phyloP scores from a whole-genome alignment of 148 eudicot species.

The Silene conica region DNA sequence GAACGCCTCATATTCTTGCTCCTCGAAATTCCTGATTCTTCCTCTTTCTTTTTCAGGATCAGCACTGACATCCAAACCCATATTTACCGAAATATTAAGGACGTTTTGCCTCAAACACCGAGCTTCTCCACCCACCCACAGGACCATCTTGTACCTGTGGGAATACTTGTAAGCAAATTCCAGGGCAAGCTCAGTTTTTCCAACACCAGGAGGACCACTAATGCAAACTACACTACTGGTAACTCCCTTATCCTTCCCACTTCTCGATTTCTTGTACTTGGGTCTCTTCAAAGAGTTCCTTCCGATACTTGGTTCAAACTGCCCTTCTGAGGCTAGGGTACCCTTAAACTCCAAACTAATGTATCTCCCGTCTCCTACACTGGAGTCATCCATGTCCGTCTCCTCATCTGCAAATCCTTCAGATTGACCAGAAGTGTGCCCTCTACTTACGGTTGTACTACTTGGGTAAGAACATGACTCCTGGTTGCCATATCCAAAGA shows the following conservation, averaged over 20 bases:
- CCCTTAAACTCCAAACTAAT: conserved; percentile 63
- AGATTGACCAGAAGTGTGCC: conserved; percentile 47
- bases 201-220: conserved; percentile 60
- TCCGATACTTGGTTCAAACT: conserved; percentile 52
- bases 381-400: conserved; percentile 42
- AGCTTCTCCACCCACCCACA: conserved; percentile 88
- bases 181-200: conserved; percentile 84
- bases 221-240: conserved; percentile 60
- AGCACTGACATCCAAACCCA: conserved; percentile 71
- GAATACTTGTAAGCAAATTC: conserved; percentile 66
- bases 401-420: conserved; percentile 78
- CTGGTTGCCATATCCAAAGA: conserved; percentile 48
- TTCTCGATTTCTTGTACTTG: conserved; percentile 69
- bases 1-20: conserved; percentile 84
- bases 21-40: conserved; percentile 73
- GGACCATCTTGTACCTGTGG: conserved; percentile 76
- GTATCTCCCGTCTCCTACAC: conserved; percentile 37
- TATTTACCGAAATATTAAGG: conserved; percentile 51
- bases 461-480: conserved; percentile 26
- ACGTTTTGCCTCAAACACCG: conserved; percentile 69
- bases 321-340: conserved; percentile 45
- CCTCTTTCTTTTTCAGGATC: conserved; percentile 87
- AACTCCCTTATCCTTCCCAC: conserved; percentile 53
- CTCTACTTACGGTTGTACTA: conserved; percentile 18
- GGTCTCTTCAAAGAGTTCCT: conserved; percentile 51